phyloP scores from a whole-genome alignment of 2,329 filamentous ascomycete genomes.

The Aspergillus japonicus region DNA sequence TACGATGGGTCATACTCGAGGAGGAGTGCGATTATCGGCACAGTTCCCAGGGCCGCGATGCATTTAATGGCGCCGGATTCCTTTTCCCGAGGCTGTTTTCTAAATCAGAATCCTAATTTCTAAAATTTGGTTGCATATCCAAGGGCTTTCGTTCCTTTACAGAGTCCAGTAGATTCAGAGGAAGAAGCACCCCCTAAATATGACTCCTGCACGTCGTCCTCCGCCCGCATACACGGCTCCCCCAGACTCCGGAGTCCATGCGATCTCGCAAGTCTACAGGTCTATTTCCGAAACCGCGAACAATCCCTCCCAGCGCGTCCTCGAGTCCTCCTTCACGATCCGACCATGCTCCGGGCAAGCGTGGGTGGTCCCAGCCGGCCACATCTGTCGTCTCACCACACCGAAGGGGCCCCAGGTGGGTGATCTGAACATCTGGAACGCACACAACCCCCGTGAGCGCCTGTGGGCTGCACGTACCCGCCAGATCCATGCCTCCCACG shows the following conservation, averaged over 20 bases:
- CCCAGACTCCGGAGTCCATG: conserved; percentile 36
- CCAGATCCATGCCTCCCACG: conserved; percentile 75
- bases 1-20: not conserved
- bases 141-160: not conserved
- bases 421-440: conserved; percentile 80
- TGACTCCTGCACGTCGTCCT: conserved; percentile 33
- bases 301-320: conserved; percentile 26
- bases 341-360: conserved; percentile 72
- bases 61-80: not conserved
- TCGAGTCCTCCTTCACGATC: conserved; percentile 56
- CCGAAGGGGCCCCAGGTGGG: conserved; percentile 78
- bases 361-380: conserved; percentile 68
- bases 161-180: not conserved
- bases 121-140: not conserved
- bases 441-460: conserved; percentile 71
- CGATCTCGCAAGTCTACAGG: conserved; percentile 36
- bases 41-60: not conserved
- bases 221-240: conserved; percentile 42
- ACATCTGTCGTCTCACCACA: conserved; percentile 70
- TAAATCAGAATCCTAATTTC: not conserved
- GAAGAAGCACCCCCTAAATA: conserved; percentile 10
- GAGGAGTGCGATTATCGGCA: conserved; percentile 7
- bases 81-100: not conserved
- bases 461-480: conserved; percentile 80
- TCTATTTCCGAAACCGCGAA: conserved; percentile 38